These are phyloP conservation scores for Dimargaris cristalligena DNA, from an alignment of 192 early-diverging fungal genomes.

Conservation along the genomic window DNA sequence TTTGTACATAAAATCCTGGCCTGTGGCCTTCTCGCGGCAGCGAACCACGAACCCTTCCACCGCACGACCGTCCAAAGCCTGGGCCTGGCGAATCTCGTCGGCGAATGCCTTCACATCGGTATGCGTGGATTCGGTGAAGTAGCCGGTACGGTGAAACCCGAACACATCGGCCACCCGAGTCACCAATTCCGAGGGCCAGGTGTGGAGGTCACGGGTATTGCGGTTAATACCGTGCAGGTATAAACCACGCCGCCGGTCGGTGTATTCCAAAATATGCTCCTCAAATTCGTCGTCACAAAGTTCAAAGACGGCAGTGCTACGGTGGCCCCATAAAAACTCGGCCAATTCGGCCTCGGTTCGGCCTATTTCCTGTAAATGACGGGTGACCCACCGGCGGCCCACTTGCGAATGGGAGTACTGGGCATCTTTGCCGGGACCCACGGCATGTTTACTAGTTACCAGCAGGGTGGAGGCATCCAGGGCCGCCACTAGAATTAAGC, in stretches of 20 bases:
- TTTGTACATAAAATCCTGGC: slow-evolving; percentile 62
- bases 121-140: slow-evolving; percentile 31
- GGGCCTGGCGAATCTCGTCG: slow-evolving; percentile 40
- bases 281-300: slow-evolving; percentile 92
- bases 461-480: slow-evolving; percentile 41
- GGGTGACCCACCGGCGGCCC: slow-evolving; percentile 48
- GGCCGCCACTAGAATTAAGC: slow-evolving; percentile 72
- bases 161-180: slow-evolving; percentile 45
- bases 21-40: slow-evolving; percentile 28
- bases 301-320: slow-evolving; percentile 65
- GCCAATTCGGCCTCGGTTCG: slow-evolving; percentile 49
- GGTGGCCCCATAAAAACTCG: slow-evolving; percentile 46
- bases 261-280: slow-evolving; percentile 83
- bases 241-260: slow-evolving; percentile 55
- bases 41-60: slow-evolving; percentile 91
- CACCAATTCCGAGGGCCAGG: slow-evolving; percentile 47
- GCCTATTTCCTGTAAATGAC: slow-evolving; percentile 38
- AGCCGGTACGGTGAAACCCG: slow-evolving; percentile 47
- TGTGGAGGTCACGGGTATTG: slow-evolving; percentile 54
- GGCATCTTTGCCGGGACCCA: slow-evolving; percentile 19
- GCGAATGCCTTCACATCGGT: slow-evolving; percentile 50
- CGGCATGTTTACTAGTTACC: slow-evolving; percentile 78
- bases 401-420: slow-evolving; percentile 27
- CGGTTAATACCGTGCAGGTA: slow-evolving; percentile 85
- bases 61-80: slow-evolving; percentile 47